Conservation (phyloP, 2,329 filamentous ascomycete species). For the Cordyceps cateniannulata region DNA sequence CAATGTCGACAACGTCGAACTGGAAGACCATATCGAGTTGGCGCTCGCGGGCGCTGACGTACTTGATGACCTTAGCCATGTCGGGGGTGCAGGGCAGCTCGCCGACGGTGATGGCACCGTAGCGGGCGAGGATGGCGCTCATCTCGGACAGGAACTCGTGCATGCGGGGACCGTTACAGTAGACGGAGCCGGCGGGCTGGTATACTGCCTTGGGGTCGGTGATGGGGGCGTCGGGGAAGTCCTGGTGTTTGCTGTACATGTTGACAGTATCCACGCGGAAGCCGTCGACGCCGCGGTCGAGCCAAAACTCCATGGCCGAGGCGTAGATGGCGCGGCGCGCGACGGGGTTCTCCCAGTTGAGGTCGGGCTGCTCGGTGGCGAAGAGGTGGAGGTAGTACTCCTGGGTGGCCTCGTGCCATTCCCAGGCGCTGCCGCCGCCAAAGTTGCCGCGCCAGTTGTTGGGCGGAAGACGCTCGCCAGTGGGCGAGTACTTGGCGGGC, state of each 20-base stretch:
- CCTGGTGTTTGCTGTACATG: constrained; percentile 59
- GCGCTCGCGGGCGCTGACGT: constrained; percentile 50
- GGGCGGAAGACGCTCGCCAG: constrained; percentile 60
- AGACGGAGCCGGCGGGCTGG: constrained; percentile 51
- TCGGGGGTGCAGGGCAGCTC: constrained; percentile 61
- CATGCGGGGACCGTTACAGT: constrained; percentile 62
- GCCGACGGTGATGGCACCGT: constrained; percentile 64
- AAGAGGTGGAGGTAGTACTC: constrained; percentile 78
- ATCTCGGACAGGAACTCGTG: constrained; percentile 64
- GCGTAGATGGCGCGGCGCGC: constrained; percentile 65
- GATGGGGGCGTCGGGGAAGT: constrained; percentile 52
- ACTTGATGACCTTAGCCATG: constrained; percentile 48
- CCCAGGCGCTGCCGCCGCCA: constrained; percentile 55
- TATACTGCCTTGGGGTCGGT: constrained; percentile 37
- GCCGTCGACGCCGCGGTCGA: constrained; percentile 64
- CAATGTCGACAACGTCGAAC: constrained; percentile 58
- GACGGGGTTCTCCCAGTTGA: constrained; percentile 75
- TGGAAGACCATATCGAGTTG: constrained; percentile 67
- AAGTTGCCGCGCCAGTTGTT: constrained; percentile 69
- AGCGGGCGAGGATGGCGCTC: constrained; percentile 51
- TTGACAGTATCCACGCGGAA: constrained; percentile 74
- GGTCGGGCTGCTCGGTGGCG: constrained; percentile 67
- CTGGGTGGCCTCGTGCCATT: constrained; percentile 63
- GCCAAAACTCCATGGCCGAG: constrained; percentile 71
- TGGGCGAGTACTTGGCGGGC: constrained; percentile 43